Evolutionary conservation across 106 monocot genomes (phyloP), one percentile per base, ranked within the genome.

Genomic region (Iris macrosiphon): DNA sequence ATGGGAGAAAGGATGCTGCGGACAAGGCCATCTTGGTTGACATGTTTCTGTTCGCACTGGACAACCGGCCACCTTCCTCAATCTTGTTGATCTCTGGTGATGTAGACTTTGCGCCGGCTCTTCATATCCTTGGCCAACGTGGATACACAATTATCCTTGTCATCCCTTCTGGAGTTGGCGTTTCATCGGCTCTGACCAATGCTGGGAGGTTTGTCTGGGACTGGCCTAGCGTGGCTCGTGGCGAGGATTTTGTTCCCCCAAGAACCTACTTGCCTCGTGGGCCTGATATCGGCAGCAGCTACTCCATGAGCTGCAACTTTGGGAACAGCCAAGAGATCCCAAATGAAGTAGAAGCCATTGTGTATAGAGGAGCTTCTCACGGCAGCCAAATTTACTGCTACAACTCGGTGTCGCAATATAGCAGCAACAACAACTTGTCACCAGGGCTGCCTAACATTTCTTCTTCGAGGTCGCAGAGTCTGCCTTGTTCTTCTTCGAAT

Each of bases 1-100:
- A 87, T 66, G 81, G 85, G 6, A 72, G 86, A 60, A 96, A 96
- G 49, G 90, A 96, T 70, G 90, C 96, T 60, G 90, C 96, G 40
- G 90, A 96, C 66, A 96, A 96, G 55, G 96, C 90, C 53, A 96
- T 96, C 55, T 63, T 96, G 69, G 71, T 96, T 40, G 96, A 96
- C 54, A 82, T 90, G 82, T 90, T 96, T 50, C 59, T 90, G 21
- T 90, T 90, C 65, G 96, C 90, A 1, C 55, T 96, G 14, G 96
- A 96, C 69, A 85, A 83, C 56, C 57, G 49, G 6, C 96, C 96
- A 39, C 96, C 96, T 1, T 90, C 90, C 40, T 76, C 96, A 28
- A 83, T 96, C 29, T 48, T 96, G 68, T 49, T 96, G 22, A 90
- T 96, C 50, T 96, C 96, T 3, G 96, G 96, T 1, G 90, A 96